These are phyloP conservation scores for Allium cepa DNA, from an alignment of 106 monocot genomes.

Conservation along the genomic window DNA sequence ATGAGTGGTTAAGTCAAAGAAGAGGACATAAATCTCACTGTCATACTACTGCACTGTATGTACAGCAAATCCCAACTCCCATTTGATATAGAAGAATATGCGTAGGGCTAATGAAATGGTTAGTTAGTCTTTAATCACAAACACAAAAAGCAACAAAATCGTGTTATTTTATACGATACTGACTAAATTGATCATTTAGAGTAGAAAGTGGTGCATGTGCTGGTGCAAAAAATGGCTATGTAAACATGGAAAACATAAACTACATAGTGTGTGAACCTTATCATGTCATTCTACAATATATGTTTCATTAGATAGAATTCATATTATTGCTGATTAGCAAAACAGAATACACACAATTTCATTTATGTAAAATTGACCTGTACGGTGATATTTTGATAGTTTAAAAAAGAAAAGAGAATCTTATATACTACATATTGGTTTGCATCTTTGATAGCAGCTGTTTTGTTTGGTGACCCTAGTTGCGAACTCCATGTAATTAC, in stretches of 20 bases:
- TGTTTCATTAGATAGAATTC: background rate
- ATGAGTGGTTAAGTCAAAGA: too few relatives aligned
- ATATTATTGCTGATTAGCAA: background rate
- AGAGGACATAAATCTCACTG: too few relatives aligned
- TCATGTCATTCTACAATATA: too few relatives aligned
- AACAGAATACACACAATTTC: background rate
- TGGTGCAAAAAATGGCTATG: background rate
- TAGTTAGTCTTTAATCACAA: background rate
- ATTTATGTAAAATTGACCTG: background rate
- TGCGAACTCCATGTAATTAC: background rate
- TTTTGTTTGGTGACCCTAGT: constrained; percentile 1
- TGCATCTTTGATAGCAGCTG: background rate
- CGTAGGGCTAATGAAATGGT: too few relatives aligned
- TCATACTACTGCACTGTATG: too few relatives aligned
- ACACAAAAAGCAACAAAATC: background rate
- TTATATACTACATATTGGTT: background rate
- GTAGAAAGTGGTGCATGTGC: background rate
- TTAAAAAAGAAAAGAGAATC: background rate
- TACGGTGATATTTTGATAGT: background rate
- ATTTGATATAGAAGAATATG: too few relatives aligned
- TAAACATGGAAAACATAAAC: background rate
- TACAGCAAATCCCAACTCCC: too few relatives aligned
- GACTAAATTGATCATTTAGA: background rate
- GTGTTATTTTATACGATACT: background rate
- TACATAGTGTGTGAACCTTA: background rate